phyloP scores from a whole-genome alignment of 2,329 filamentous ascomycete genomes.

The Ophiostoma quercus region DNA sequence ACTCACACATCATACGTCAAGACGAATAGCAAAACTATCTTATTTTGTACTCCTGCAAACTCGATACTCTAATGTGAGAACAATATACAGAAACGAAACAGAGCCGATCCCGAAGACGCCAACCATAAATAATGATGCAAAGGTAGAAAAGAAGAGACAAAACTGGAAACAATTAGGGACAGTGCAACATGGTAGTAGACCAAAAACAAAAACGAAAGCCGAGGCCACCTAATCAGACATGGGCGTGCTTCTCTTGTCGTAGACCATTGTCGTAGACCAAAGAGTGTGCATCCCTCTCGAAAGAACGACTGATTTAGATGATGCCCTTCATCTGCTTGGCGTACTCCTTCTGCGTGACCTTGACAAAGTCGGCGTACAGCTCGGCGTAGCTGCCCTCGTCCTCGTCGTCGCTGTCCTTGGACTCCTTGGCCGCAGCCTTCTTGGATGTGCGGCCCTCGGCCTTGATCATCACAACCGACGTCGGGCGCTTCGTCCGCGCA shows the following conservation, averaged over 20 bases:
- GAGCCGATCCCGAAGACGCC: constrained; percentile 19
- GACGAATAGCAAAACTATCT: neutral
- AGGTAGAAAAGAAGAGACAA: neutral
- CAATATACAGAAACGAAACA: constrained; percentile 18
- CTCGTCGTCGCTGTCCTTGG: constrained; percentile 35
- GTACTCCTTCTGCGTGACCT: constrained; percentile 62
- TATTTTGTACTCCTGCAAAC: constrained; percentile 22
- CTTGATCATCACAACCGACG: constrained; percentile 84
- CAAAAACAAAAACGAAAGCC: constrained; percentile 11
- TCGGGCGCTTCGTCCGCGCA: constrained; percentile 91
- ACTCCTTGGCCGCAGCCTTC: constrained; percentile 46
- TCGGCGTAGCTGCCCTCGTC: constrained; percentile 58
- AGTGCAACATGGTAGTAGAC: constrained; percentile 8
- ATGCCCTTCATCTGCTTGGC: constrained; percentile 46
- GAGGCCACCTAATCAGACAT: constrained; percentile 19
- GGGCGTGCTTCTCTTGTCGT: too few species aligned
- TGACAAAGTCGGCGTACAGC: constrained; percentile 59
- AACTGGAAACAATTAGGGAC: neutral
- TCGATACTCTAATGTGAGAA: constrained; percentile 19
- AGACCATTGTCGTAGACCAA: too few species aligned
- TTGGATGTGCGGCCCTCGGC: constrained; percentile 43
- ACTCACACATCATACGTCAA: neutral
- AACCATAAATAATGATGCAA: constrained; percentile 18
- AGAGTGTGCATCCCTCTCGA: neutral
- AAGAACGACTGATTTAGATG: constrained; percentile 24